Base-by-base conservation (phyloP, 371 early-diverging fungal species). In the Syncephalastrum monosporum region DNA sequence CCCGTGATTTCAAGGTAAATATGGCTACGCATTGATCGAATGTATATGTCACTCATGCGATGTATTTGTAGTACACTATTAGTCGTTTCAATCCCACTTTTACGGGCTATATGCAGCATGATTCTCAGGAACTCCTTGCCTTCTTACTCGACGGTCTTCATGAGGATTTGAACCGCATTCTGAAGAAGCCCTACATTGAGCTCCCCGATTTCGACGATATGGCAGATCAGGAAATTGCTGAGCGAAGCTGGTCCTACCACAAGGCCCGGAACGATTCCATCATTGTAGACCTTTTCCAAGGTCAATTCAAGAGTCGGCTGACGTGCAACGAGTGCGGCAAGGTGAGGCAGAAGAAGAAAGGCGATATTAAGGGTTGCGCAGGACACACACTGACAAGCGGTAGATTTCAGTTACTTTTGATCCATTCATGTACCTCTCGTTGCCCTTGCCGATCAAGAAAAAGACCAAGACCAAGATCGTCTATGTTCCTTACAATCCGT, bases 281-380 rank as follows among this genome's bases (percentile, higher is more conserved):
- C 50, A 79, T 93, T 64, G 86, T 90, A 3, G 91, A 91, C 62
- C 65, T 90, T 10, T 94, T 94, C 63, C 92, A 92, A 64, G 93
- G 91, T 1, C 88, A 91, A 64, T 88, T 88, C 64, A 91, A 87
- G 62, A 85, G 86, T 27, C 83, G 85, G 1, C 71, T 93, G 25
- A 77, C 84, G 23, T 96, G 96, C 61, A 63, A 74, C 17, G 82
- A 69, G 13, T 91, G 92, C 56, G 50, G 65, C 7, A 81, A 86
- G 68, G 77, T 75, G 48, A n/a, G 42, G 3, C 10, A 42, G 4
- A 38, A 24, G 1, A 33, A 33, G 12, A 33, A 8, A 33, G 38
- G 10, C 38, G 12, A 33, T 21, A 21, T 1, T 21, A 21, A 21
- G 21, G 21, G 21, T 21, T 21, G 21, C 21, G 2, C 21, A 21